Percentiles rank a stretch among this genome's conserved stretches.
Conservation (phyloP, 345 rosid species). For the Balakata baccata region DNA sequence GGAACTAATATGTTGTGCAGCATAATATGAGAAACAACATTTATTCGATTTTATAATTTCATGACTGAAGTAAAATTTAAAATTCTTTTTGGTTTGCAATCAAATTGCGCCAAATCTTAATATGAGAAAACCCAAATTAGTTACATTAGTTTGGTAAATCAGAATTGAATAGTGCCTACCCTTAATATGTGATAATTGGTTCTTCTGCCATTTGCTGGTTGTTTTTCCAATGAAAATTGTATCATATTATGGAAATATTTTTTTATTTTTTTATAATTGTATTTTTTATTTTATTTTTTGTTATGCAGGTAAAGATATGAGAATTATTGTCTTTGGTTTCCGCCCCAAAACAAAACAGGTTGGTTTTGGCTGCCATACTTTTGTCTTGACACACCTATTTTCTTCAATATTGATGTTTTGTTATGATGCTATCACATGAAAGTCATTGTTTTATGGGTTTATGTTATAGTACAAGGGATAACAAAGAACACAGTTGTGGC, state of each 20-base stretch:
- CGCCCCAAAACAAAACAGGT: conserved; percentile 91
- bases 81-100: neutral
- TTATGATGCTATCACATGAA: neutral
- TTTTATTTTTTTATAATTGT: conserved; percentile 12
- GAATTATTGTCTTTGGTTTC: conserved; percentile 87
- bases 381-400: conserved; percentile 4
- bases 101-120: neutral
- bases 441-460: neutral
- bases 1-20: neutral
- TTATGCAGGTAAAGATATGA: conserved; percentile 89
- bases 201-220: neutral
- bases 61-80: neutral
- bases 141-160: neutral
- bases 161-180: neutral
- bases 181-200: neutral
- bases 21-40: neutral
- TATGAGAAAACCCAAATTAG: neutral
- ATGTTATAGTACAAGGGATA: neutral
- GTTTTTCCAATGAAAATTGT: neutral
- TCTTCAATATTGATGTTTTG: neutral
- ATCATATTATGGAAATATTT: neutral
- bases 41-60: neutral
- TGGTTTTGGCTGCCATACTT: conserved; percentile 13
- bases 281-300: too few relatives aligned
- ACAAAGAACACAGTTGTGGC: neutral